Evolutionary conservation across 345 rosid genomes (phyloP), one percentile per base, ranked within the genome.

Genomic region (Euphorbia lathyris): DNA sequence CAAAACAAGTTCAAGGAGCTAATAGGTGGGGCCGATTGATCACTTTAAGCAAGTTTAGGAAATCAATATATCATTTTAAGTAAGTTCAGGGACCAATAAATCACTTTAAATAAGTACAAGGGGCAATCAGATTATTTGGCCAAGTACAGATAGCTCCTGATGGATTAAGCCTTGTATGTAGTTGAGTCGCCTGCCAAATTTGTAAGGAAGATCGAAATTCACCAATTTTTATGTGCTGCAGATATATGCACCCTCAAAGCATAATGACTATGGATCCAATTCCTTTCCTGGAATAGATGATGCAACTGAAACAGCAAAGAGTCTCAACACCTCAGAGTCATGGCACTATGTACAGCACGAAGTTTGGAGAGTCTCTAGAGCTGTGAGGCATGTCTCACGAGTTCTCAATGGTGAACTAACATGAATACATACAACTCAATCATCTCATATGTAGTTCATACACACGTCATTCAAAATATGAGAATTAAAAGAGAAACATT

Each of bases 341-440:
- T 90, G 98, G 97, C 66, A 68, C 14, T 34, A 38, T 63, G 97
- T 90, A 55, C 95, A 90, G 69, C 95, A 90, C 20, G 87, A 90
- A 80, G 86, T 88, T 9, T 90, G 97, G 93, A 83, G 95, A 81
- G 88, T 88, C 69, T 76, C 93, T 22, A 84, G 98, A 83, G 95
- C 84, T 65, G 56, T 90, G 63, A 75, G 73, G 72, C 91, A 88
- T 29, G 91, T 83, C 52, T 83, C 95, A 27, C 74, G 79, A 58
- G 93, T 90, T 71, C 88, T 90, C 56, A 72, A 69, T 68, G 93
- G 97, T 51, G 79, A 81, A 58, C 73, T 92, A 59, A 90, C 83
- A 63, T 92, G 84, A 88, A 77, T 4, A 58, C 42, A 36, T 20
- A 48, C 38, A 62, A 27, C n/a, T 43, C 7, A 20, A 27, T 5